Conservation (phyloP, 441 rosid genomes). For the Gossypium davidsonii region DNA sequence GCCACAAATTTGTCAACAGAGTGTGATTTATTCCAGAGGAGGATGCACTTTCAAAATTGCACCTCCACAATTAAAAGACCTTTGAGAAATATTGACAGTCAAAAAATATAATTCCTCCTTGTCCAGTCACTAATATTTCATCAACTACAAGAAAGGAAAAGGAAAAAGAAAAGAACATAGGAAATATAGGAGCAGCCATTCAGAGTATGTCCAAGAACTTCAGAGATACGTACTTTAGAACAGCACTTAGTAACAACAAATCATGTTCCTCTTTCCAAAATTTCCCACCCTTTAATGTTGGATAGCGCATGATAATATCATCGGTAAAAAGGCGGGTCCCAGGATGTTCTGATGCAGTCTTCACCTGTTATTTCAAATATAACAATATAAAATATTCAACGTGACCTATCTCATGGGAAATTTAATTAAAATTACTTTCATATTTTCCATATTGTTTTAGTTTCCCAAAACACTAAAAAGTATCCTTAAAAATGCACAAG, state of each 20-base stretch:
- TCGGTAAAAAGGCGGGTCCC: conserved; percentile 46
- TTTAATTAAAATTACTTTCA: neutral
- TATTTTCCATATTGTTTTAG: neutral
- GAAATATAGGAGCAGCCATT: neutral
- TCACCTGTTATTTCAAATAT: conserved; percentile 43
- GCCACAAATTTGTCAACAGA: neutral
- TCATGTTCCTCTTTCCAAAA: conserved; percentile 95
- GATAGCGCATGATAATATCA: conserved; percentile 62
- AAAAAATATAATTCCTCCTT: neutral
- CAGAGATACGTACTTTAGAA: conserved; percentile 57
- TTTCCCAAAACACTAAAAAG: neutral
- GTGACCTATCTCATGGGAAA: conserved; percentile 3
- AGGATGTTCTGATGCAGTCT: conserved; percentile 49
- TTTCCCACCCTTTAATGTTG: conserved; percentile 78
- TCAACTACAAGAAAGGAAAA: neutral
- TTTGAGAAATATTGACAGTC: neutral
- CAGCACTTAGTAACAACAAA: conserved; percentile 62
- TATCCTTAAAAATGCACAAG: neutral
- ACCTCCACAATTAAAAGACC: conserved; percentile 6
- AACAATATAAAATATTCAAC: conserved; percentile 7
- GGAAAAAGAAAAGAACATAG: neutral
- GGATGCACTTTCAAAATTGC: neutral
- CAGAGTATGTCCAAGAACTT: conserved; percentile 2
- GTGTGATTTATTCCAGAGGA: neutral
- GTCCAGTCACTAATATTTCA: neutral